Evolutionary conservation across 73 alveolate genomes (phyloP), one percentile per base, ranked within the genome.

Genomic region (Durusdinium trenchii): DNA sequence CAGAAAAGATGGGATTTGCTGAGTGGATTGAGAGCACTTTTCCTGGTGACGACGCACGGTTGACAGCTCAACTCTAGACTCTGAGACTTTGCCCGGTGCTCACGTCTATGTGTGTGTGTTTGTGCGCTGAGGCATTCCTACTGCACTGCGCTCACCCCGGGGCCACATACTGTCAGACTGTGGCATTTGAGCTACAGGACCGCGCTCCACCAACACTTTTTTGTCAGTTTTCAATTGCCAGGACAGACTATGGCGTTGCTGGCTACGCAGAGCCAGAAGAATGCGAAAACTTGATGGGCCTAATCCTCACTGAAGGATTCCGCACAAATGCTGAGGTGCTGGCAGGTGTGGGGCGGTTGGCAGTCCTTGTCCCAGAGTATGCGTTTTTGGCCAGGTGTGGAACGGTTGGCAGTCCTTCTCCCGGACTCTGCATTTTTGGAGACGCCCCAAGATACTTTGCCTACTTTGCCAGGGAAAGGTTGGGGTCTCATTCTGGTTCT

Each of bases 251-350:
- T 38, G 90, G 90, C 1, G 40, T 45, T 20, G 67, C 90, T 3
- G 90, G 90, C 45, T 79, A 46, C 26, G 7, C 40, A 46, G 90
- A 79, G 46, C 90, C 90, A 0, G 90, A 79, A 46, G 90, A 46
- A 23, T 32, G 46, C 18, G 67, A 46, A 6, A 20, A 23, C 32
- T 46, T 79, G 23, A 3, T 45, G 12, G 69, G 23, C 6, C 46
- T 79, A 30, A 47, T 79, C 30, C 67, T 79, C 46, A 79, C 67
- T 1, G 90, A 79, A 40, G 90, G 90, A 6, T 79, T 79, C 32
- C 90, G 90, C 30, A 46, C 90, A 18, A 42, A 75, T 14, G 5
- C n/a, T 30, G 90, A 45, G 43, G 2, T 6, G 69, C 51, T 79
- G 16, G 67, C 90, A 0, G 90, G 90, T 5, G 90, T 79, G 90